phyloP scores from a whole-genome alignment of 1,284 basidiomycete genomes.

The Moesziomyces aphidis region DNA sequence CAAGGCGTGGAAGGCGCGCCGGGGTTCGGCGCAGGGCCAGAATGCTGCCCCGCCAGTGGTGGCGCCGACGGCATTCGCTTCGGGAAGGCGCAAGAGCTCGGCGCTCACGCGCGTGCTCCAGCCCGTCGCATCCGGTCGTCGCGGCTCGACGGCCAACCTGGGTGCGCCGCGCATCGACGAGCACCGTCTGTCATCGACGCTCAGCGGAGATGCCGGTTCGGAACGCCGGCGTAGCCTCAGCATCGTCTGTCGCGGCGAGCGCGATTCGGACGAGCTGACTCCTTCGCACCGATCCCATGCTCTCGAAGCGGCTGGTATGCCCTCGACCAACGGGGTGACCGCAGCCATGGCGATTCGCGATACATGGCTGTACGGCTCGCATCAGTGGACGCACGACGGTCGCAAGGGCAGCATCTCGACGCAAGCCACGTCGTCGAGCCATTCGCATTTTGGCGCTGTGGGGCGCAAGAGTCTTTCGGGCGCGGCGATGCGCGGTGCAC shows the following conservation, averaged over 20 bases:
- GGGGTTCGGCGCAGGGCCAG: constrained; percentile 2
- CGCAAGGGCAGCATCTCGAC: constrained; percentile 23
- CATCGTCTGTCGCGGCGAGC: constrained; percentile 26
- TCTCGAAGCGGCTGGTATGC: neutral
- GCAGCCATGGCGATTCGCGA: constrained; percentile 43
- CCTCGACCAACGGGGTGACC: neutral
- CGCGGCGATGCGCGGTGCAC: neutral
- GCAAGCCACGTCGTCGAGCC: constrained; percentile 7
- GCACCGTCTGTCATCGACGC: constrained; percentile 1
- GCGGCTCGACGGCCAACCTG: neutral
- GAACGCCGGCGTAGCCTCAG: constrained; percentile 15
- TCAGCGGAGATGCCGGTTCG: neutral
- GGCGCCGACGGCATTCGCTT: neutral
- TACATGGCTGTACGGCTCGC: constrained; percentile 24
- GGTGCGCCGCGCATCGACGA: constrained; percentile 6
- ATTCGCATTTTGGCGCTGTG: neutral
- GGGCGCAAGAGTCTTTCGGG: constrained; percentile 14
- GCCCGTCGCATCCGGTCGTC: constrained; percentile 1
- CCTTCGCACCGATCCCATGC: neutral
- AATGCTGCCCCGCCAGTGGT: neutral
- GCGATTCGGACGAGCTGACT: constrained; percentile 13
- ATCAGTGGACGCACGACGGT: constrained; percentile 21
- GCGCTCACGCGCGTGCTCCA: constrained; percentile 13
- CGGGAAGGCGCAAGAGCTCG: constrained; percentile 12
- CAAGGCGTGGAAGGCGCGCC: constrained; percentile 16